A percentile compares a stretch with the other conserved stretches of the same genome.
phyloP scores from a whole-genome alignment of 2,329 filamentous ascomycete genomes.

The Calycina marina region DNA sequence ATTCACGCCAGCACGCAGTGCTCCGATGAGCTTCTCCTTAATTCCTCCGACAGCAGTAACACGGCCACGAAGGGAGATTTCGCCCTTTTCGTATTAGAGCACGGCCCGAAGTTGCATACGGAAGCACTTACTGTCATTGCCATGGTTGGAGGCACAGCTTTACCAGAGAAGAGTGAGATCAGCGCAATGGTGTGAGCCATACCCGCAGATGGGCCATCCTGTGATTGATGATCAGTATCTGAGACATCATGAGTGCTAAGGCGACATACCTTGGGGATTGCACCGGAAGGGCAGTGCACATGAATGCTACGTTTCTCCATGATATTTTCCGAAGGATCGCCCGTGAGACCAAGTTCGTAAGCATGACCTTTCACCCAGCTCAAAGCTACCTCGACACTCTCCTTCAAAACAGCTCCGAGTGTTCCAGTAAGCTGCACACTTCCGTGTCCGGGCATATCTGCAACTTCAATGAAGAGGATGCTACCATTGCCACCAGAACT shows the following conservation, averaged over 20 bases:
- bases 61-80: slow-evolving; percentile 69
- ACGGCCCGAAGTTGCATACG: slow-evolving; percentile 1
- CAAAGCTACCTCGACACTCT: slow-evolving; percentile 88
- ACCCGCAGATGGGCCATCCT: slow-evolving; percentile 79
- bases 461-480: slow-evolving; percentile 96
- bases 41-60: slow-evolving; percentile 94
- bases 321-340: slow-evolving; percentile 72
- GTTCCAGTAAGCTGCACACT: slow-evolving; percentile 92
- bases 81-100: slow-evolving; percentile 26
- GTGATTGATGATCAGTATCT: slow-evolving; percentile 2
- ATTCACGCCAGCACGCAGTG: slow-evolving; percentile 83
- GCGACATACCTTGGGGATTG: slow-evolving; percentile 83
- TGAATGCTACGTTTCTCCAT: slow-evolving; percentile 93
- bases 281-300: slow-evolving; percentile 88
- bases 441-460: slow-evolving; percentile 89
- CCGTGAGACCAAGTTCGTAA: slow-evolving; percentile 73
- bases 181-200: slow-evolving; percentile 89
- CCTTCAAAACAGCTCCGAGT: slow-evolving; percentile 90
- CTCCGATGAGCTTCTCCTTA: slow-evolving; percentile 96
- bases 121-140: slow-evolving; percentile 67
- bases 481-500: slow-evolving; percentile 83
- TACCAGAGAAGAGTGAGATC: slow-evolving; percentile 77
- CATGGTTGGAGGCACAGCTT: slow-evolving; percentile 75
- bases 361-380: slow-evolving; percentile 97
- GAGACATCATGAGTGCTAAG: slow-evolving; percentile 22